These are phyloP conservation scores for Albatrellus ellisii DNA, from an alignment of 768 basidiomycete species.

Conservation along the genomic window DNA sequence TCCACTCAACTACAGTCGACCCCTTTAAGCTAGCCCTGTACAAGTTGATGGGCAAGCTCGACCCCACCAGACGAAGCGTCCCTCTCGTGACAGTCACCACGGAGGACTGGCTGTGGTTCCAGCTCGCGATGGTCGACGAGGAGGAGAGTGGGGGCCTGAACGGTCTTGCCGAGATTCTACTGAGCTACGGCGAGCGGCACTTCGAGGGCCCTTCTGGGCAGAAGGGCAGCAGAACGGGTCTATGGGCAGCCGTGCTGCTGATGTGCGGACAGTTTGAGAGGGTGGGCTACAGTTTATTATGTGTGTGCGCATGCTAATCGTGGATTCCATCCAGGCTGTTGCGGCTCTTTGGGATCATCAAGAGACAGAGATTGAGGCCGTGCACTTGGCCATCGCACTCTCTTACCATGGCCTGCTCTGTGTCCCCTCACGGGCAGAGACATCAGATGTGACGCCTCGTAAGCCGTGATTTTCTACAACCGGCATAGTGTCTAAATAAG, in stretches of 20 bases:
- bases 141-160: constrained; percentile 70
- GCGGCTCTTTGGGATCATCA: constrained; percentile 81
- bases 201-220: constrained; percentile 59
- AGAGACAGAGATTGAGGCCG: constrained; percentile 83
- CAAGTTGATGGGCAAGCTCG: constrained; percentile 89
- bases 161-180: constrained; percentile 58
- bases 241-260: constrained; percentile 75
- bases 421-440: constrained; percentile 68
- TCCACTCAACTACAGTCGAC: constrained; percentile 78
- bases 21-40: constrained; percentile 95
- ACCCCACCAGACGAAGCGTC: constrained; percentile 67
- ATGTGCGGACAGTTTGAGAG: constrained; percentile 93
- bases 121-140: constrained; percentile 83
- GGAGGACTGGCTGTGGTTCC: constrained; percentile 99
- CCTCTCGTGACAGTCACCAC: constrained; percentile 80
- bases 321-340: constrained; percentile 56
- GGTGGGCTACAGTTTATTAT: constrained; percentile 28
- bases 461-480: constrained; percentile 20
- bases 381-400: constrained; percentile 85
- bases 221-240: constrained; percentile 43
- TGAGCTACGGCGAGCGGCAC: constrained; percentile 72
- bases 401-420: constrained; percentile 89
- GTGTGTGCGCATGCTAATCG: background rate
- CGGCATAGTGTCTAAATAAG: background rate
- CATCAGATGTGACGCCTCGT: constrained; percentile 78